Conservation (phyloP, 163 green algal species). For the Chlamydomonas reinhardtii region DNA sequence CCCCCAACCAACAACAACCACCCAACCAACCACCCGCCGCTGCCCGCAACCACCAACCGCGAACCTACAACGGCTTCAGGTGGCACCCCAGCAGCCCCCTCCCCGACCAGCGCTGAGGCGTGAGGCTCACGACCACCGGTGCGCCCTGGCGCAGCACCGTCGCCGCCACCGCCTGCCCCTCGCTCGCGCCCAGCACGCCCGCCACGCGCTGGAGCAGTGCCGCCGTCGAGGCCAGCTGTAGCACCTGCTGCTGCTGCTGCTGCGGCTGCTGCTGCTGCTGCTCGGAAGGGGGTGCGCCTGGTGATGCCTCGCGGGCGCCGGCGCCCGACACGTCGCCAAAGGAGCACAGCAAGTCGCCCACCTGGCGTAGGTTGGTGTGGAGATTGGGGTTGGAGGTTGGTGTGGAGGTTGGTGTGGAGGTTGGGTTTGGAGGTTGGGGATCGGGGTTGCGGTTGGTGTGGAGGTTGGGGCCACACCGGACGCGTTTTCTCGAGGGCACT, state of each 20-base stretch:
- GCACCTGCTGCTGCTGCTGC: slow-evolving; percentile 6
- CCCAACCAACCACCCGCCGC: no score
- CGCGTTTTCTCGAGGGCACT: no score
- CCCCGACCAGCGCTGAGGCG: slow-evolving; percentile 55
- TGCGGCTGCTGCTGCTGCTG: neutral
- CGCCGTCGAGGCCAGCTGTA: neutral
- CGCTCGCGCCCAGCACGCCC: slow-evolving; percentile 32
- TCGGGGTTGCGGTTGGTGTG: no score
- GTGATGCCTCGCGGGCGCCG: neutral
- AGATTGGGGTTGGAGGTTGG: neutral
- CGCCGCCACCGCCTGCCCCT: slow-evolving; percentile 40
- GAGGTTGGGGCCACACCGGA: no score
- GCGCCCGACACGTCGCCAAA: slow-evolving; percentile 45
- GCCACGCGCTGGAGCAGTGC: slow-evolving; percentile 49
- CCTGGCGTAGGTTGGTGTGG: no score
- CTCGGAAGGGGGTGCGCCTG: neutral
- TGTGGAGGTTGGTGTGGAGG: neutral
- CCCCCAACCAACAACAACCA: no score
- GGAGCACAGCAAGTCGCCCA: slow-evolving; percentile 65
- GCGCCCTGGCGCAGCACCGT: slow-evolving; percentile 54
- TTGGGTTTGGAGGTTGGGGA: no score
- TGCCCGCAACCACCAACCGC: no score
- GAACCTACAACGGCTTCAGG: slow-evolving; percentile 58
- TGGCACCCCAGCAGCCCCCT: slow-evolving; percentile 69
- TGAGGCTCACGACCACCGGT: slow-evolving; percentile 40